A percentile compares a stretch with the other conserved stretches of the same genome.
These are phyloP conservation scores for Musa balbisiana DNA, from an alignment of 202 grass and related monocot species.

Conservation along the genomic window DNA sequence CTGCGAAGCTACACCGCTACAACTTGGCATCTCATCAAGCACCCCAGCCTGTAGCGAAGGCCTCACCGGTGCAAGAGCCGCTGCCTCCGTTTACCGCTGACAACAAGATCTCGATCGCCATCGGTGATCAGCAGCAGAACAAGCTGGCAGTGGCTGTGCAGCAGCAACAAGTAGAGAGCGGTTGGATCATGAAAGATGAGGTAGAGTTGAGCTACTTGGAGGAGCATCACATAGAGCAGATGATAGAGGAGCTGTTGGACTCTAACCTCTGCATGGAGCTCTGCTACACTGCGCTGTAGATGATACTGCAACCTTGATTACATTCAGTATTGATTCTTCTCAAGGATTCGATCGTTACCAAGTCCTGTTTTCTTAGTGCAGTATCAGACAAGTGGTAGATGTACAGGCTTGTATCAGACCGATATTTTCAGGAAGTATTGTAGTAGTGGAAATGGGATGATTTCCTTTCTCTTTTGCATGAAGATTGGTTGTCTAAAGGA, in stretches of 20 bases:
- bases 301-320: neutral
- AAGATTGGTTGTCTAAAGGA: too few species aligned
- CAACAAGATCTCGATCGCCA: neutral
- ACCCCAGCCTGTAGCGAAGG: slow-evolving; percentile 34
- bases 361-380: too few species aligned
- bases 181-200: neutral
- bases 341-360: neutral
- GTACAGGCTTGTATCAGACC: too few species aligned
- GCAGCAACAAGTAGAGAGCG: slow-evolving; percentile 8
- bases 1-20: slow-evolving; percentile 54
- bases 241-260: slow-evolving; percentile 73
- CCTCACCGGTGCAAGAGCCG: neutral
- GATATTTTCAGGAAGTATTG: too few species aligned
- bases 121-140: neutral
- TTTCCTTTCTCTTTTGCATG: too few species aligned
- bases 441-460: too few species aligned
- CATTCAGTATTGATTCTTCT: neutral
- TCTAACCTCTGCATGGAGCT: slow-evolving; percentile 64
- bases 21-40: slow-evolving; percentile 52
- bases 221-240: slow-evolving; percentile 77
- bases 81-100: neutral
- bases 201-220: slow-evolving; percentile 25
- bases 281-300: slow-evolving; percentile 22
- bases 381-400: too few species aligned
- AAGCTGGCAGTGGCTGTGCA: neutral